Percentiles rank a stretch among this genome's conserved stretches.
These are phyloP conservation scores for Apiospora malaysiana DNA, from an alignment of 2,329 filamentous ascomycete species.

Conservation along the genomic window DNA sequence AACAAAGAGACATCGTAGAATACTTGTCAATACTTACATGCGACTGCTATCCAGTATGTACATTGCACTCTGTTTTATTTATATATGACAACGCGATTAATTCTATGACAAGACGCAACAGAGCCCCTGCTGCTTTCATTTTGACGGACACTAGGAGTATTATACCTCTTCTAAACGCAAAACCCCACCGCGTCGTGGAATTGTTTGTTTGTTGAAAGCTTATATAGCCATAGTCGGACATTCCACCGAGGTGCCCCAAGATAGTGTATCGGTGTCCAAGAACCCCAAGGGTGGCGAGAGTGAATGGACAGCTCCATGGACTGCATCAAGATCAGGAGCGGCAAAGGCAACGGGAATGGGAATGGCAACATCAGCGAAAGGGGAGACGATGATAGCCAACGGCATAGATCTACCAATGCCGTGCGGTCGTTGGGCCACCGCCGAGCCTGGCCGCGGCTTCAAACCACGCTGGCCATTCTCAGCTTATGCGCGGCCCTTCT, in stretches of 20 bases:
- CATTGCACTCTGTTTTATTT: no score
- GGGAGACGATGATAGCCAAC: not conserved
- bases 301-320: not conserved
- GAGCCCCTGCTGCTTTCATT: not conserved
- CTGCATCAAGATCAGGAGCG: no score
- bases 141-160: not conserved
- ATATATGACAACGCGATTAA: no score
- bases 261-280: no score
- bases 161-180: not conserved
- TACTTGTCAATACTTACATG: not conserved
- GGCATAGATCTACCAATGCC: not conserved
- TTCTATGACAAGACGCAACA: no score
- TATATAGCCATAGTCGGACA: not conserved
- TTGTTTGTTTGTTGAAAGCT: not conserved
- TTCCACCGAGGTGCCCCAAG: no score
- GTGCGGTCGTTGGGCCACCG: not conserved
- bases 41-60: not conserved
- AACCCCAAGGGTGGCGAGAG: not conserved
- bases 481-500: slow-evolving; percentile 5
- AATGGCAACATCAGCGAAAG: not conserved
- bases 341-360: not conserved
- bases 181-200: not conserved
- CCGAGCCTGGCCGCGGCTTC: not conserved
- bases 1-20: no score
- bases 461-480: not conserved